Conservation (phyloP, 805 yeast genomes). For the Yarrowia keelungensis region DNA sequence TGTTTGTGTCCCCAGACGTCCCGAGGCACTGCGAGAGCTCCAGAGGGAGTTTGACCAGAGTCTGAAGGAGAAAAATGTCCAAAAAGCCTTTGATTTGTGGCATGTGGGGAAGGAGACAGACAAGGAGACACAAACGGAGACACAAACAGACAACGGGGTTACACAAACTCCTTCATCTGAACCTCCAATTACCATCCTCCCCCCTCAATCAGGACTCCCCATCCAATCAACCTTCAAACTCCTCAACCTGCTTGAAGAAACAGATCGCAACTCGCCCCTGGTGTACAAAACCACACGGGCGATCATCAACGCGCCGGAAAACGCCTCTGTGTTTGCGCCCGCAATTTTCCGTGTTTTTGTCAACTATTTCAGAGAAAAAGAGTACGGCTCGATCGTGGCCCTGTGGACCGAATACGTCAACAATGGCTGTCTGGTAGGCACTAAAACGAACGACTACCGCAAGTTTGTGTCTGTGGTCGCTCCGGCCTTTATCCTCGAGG, state of each 20-base stretch:
- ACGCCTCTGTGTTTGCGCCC: constrained; percentile 14
- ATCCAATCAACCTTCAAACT: background rate
- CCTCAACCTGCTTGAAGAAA: background rate
- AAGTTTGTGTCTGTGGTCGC: constrained; percentile 20
- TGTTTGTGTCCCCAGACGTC: background rate
- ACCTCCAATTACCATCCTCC: no score
- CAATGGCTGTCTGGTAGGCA: constrained; percentile 14
- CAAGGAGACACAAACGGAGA: background rate
- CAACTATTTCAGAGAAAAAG: background rate
- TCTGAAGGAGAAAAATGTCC: background rate
- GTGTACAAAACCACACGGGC: background rate
- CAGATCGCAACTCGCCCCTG: constrained; percentile 13
- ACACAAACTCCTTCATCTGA: background rate
- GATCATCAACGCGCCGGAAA: background rate
- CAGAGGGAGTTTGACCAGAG: background rate
- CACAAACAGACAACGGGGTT: background rate
- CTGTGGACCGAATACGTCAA: constrained; percentile 18
- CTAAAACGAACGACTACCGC: constrained; percentile 4
- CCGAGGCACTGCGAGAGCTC: background rate
- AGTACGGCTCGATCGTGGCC: background rate
- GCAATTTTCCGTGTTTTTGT: constrained; percentile 15
- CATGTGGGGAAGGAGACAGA: background rate
- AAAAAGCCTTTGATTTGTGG: constrained; percentile 10
- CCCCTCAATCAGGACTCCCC: background rate
- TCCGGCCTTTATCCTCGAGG: constrained; percentile 14